Percentiles rank a stretch among this genome's conserved stretches.
phyloP scores from a whole-genome alignment of 106 monocot species.

The Dactylorhiza incarnata region DNA sequence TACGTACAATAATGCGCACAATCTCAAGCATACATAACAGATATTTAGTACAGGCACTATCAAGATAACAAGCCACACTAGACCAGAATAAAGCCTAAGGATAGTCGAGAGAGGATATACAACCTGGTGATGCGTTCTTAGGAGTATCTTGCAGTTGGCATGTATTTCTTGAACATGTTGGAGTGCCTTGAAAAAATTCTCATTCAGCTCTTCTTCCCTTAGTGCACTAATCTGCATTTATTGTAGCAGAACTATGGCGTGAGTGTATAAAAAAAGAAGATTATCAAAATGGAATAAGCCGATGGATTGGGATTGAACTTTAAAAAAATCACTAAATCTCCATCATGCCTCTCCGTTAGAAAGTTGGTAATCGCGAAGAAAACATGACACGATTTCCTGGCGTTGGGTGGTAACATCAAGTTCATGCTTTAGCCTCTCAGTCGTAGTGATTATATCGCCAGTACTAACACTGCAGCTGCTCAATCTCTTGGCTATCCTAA shows the following conservation, averaged over 20 bases:
- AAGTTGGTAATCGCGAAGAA: slow-evolving; percentile 91
- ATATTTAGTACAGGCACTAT: background rate
- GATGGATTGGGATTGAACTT: background rate
- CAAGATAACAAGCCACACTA: background rate
- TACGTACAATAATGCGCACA: too few relatives aligned
- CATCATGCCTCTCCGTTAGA: slow-evolving; percentile 80
- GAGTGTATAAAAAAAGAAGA: background rate
- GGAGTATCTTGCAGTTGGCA: slow-evolving; percentile 84
- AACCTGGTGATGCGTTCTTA: slow-evolving; percentile 97
- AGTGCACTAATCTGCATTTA: slow-evolving; percentile 71
- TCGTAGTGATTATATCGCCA: slow-evolving; percentile 84
- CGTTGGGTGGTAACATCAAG: slow-evolving; percentile 81
- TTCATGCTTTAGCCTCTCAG: slow-evolving; percentile 88
- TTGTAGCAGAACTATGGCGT: background rate
- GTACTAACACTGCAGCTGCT: slow-evolving; percentile 74
- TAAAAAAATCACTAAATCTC: background rate
- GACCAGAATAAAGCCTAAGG: background rate
- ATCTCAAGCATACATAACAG: background rate
- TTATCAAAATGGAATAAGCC: background rate
- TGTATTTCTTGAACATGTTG: slow-evolving; percentile 98
- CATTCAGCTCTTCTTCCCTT: slow-evolving; percentile 83
- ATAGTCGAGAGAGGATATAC: background rate
- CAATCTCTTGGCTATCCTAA: slow-evolving; percentile 71
- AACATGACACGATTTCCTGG: slow-evolving; percentile 93
- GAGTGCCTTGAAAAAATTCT: slow-evolving; percentile 91